Evolutionary conservation across 805 yeast genomes (phyloP).

Genomic region (Hanseniaspora occidentalis): DNA sequence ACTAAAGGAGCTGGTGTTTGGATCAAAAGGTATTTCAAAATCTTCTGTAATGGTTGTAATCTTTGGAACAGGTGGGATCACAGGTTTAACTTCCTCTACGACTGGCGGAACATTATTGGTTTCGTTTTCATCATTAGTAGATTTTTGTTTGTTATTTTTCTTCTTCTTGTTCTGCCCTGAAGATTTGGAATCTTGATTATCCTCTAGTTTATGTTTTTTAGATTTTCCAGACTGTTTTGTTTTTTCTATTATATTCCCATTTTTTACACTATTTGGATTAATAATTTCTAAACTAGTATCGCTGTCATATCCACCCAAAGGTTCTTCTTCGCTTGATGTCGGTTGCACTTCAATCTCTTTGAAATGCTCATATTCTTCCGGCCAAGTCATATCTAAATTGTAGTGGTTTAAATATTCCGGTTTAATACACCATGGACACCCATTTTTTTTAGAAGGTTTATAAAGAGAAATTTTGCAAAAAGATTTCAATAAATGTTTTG

Average conservation of each 20-base stretch:
- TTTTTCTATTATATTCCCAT: too few relatives aligned
- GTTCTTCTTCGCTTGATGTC: too few relatives aligned
- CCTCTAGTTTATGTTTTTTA: slow-evolving; percentile 8
- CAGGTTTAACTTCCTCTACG: too few relatives aligned
- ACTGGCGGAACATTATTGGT: background rate
- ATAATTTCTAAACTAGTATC: too few relatives aligned
- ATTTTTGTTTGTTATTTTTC: slow-evolving; percentile 8
- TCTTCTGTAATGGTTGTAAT: slow-evolving; percentile 16
- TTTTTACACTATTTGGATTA: too few relatives aligned
- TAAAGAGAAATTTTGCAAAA: slow-evolving; percentile 60
- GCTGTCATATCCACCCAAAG: too few relatives aligned
- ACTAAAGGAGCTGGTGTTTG: too few relatives aligned
- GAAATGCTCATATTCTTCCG: slow-evolving; percentile 18
- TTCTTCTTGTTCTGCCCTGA: background rate
- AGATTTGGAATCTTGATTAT: background rate
- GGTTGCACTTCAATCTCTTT: slow-evolving; percentile 17
- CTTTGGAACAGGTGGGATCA: slow-evolving; percentile 2
- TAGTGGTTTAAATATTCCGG: slow-evolving; percentile 38
- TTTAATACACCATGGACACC: slow-evolving; percentile 94
- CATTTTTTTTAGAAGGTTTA: slow-evolving; percentile 66
- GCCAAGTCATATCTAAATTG: slow-evolving; percentile 24
- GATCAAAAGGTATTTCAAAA: slow-evolving; percentile 14
- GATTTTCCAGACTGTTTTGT: slow-evolving; percentile 10
- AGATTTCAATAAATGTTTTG: slow-evolving; percentile 84
- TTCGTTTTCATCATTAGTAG: background rate